Evolutionary conservation across 2,329 filamentous ascomycete species (phyloP).

Genomic region (Fusarium oligoseptatum): DNA sequence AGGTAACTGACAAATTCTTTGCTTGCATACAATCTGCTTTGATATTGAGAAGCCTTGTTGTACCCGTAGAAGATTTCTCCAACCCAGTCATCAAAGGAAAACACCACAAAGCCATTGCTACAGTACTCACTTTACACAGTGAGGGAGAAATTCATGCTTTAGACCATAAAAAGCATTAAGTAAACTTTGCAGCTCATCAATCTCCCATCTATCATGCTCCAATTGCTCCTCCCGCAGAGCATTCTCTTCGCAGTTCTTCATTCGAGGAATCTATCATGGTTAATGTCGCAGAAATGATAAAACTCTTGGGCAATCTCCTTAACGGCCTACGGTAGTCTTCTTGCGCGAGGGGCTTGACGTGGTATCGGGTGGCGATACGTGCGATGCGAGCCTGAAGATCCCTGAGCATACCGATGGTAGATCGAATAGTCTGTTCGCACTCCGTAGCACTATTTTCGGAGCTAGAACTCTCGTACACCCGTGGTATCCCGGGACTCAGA

Average conservation of each 20-base stretch:
- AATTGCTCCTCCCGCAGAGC: background rate
- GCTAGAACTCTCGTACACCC: background rate
- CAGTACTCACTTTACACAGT: background rate
- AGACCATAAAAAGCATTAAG: background rate
- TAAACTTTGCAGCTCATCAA: background rate
- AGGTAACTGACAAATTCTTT: no score
- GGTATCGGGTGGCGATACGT: background rate
- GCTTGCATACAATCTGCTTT: no score
- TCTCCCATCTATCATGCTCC: background rate
- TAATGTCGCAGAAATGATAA: background rate
- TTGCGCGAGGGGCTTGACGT: background rate
- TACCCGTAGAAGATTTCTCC: no score
- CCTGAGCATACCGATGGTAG: background rate
- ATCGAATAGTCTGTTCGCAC: background rate
- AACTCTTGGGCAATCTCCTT: background rate
- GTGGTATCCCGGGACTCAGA: background rate
- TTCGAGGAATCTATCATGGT: no score
- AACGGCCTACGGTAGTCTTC: background rate
- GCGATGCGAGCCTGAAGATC: background rate
- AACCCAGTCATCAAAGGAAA: background rate
- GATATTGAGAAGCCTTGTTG: no score
- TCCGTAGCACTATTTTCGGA: background rate
- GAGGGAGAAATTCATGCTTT: background rate
- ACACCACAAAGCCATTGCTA: background rate
- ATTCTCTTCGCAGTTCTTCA: background rate